These are phyloP conservation scores for Plasmodium falciparum DNA, from an alignment of 169 alveolate genomes.

Conservation along the genomic window DNA sequence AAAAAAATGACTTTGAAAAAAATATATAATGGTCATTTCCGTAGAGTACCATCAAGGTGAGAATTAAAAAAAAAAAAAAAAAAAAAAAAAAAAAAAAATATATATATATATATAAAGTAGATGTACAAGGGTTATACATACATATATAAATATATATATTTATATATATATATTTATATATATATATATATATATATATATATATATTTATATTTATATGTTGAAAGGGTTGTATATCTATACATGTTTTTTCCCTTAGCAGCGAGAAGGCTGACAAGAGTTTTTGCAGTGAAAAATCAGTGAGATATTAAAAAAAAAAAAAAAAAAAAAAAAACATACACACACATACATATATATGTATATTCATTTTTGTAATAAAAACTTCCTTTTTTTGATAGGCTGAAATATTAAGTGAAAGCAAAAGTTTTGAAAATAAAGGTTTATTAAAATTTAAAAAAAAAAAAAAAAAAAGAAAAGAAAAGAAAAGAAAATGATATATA, in stretches of 20 bases:
- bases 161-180: not conserved
- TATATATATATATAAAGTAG: not conserved
- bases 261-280: constrained; percentile 13
- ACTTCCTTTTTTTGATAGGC: constrained; percentile 13
- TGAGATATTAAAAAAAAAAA: constrained; percentile 24
- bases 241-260: constrained; percentile 2
- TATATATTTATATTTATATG: not conserved
- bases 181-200: not conserved
- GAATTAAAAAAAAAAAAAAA: not conserved
- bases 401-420: constrained; percentile 25
- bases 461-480: too few relatives aligned
- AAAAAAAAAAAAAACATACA: constrained; percentile 6
- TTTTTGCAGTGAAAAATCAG: constrained; percentile 15
- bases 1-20: constrained; percentile 53
- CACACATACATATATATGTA: not conserved
- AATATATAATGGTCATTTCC: constrained; percentile 71
- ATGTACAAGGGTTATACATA: not conserved
- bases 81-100: too few relatives aligned
- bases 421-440: constrained; percentile 41
- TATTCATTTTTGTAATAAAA: not conserved
- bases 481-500: too few relatives aligned
- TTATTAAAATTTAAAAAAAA: too few relatives aligned
- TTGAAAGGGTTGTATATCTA: constrained; percentile 11
- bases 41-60: constrained; percentile 67
- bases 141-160: constrained; percentile 1